phyloP scores from a whole-genome alignment of 2,329 filamentous ascomycete species.

The Boeremia lycopersici region DNA sequence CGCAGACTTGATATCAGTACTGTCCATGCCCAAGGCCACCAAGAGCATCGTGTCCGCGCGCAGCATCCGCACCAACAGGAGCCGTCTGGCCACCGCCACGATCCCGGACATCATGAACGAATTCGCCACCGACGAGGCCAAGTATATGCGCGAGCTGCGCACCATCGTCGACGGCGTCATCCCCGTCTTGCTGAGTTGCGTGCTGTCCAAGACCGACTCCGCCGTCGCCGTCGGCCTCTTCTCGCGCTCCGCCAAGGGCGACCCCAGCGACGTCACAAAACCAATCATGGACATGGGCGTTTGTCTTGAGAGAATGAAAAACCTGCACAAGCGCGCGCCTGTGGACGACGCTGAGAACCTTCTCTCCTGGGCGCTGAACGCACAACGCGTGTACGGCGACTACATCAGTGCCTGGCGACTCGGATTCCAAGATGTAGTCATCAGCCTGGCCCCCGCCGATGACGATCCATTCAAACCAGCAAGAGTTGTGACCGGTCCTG shows the following conservation, averaged over 20 bases:
- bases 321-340: conserved; percentile 79
- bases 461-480: conserved; percentile 61
- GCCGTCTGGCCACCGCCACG: conserved; percentile 69
- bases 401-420: conserved; percentile 90
- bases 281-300: conserved; percentile 95
- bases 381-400: conserved; percentile 78
- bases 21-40: conserved; percentile 72
- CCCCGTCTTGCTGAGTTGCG: conserved; percentile 84
- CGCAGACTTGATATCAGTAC: conserved; percentile 89
- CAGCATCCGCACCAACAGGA: conserved; percentile 77
- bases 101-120: conserved; percentile 79
- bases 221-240: conserved; percentile 71
- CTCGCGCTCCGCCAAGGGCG: conserved; percentile 62
- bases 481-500: conserved; percentile 51
- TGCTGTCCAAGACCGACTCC: conserved; percentile 73
- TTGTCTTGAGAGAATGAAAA: conserved; percentile 81
- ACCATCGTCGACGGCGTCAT: conserved; percentile 95
- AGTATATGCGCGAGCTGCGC: conserved; percentile 89
- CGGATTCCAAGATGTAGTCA: conserved; percentile 91
- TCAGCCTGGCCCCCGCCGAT: conserved; percentile 83
- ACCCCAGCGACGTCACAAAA: conserved; percentile 70
- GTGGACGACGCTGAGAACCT: conserved; percentile 73
- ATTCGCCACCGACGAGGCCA: conserved; percentile 79
- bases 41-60: conserved; percentile 76
- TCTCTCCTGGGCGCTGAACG: conserved; percentile 79